phyloP scores from a whole-genome alignment of 2,329 filamentous ascomycete species.

The Tolypocladium album region DNA sequence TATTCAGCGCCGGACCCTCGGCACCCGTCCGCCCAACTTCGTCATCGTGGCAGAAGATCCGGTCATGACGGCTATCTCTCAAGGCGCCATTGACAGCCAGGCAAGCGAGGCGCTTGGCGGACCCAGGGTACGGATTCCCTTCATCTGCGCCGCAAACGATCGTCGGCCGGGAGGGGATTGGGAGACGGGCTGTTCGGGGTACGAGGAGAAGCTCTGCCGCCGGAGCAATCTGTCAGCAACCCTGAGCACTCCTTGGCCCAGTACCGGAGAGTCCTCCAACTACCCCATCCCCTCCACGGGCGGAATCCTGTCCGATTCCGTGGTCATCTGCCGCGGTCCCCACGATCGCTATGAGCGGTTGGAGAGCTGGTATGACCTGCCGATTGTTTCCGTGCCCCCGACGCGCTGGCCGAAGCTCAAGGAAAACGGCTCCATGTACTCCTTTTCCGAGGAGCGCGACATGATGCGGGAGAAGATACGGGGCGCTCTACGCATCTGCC shows the following conservation, averaged over 20 bases:
- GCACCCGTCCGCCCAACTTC: slow-evolving; percentile 32
- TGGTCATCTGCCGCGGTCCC: slow-evolving; percentile 64
- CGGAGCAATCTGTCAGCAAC: slow-evolving; percentile 64
- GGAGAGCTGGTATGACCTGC: slow-evolving; percentile 44
- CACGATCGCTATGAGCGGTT: slow-evolving; percentile 53
- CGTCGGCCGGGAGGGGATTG: slow-evolving; percentile 70
- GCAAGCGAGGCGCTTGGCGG: slow-evolving; percentile 20
- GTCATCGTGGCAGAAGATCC: slow-evolving; percentile 46
- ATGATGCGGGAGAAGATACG: slow-evolving; percentile 65
- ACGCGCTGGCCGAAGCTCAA: slow-evolving; percentile 65
- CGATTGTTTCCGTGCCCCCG: slow-evolving; percentile 65
- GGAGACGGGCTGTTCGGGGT: slow-evolving; percentile 48
- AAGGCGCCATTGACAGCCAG: slow-evolving; percentile 31
- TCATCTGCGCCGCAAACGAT: slow-evolving; percentile 67
- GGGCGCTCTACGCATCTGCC: slow-evolving; percentile 59
- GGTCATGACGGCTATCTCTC: slow-evolving; percentile 48
- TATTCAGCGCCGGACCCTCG: slow-evolving; percentile 22
- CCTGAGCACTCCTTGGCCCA: slow-evolving; percentile 49
- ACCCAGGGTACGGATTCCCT: slow-evolving; percentile 38
- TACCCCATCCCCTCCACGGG: slow-evolving; percentile 64
- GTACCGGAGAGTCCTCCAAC: slow-evolving; percentile 34
- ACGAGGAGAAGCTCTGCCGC: slow-evolving; percentile 59
- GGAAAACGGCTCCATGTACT: slow-evolving; percentile 55
- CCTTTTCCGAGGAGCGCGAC: slow-evolving; percentile 59
- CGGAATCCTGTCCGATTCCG: slow-evolving; percentile 58